Evolutionary conservation across 148 eudicot genomes (phyloP).

Genomic region (Rhododendron griersonianum): DNA sequence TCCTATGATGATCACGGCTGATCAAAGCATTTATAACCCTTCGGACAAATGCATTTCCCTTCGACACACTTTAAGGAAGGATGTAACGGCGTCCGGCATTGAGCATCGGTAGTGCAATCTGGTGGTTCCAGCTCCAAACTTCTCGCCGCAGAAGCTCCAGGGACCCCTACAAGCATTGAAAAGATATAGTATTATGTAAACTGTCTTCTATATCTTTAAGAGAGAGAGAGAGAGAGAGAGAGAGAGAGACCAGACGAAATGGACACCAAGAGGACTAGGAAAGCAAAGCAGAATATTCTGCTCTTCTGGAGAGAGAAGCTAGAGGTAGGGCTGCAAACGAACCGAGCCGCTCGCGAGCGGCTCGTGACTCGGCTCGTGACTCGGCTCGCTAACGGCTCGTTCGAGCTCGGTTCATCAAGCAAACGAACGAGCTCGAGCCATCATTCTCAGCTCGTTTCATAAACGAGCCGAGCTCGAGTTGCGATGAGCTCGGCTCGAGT

Average conservation of each 20-base stretch:
- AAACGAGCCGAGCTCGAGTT: too few species aligned
- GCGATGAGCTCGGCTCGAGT: too few species aligned
- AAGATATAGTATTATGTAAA: not conserved
- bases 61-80: not conserved
- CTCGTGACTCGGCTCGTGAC: too few species aligned
- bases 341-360: too few species aligned
- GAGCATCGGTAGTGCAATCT: not conserved
- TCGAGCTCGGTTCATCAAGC: too few species aligned
- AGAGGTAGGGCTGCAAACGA: too few species aligned
- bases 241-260: not conserved
- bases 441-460: too few species aligned
- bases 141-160: not conserved
- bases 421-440: too few species aligned
- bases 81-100: not conserved
- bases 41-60: not conserved
- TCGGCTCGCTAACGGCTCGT: too few species aligned
- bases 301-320: too few species aligned
- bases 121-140: not conserved
- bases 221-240: not conserved
- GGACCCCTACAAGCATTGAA: not conserved
- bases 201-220: too few species aligned
- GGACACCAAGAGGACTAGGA: not conserved
- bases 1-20: not conserved
- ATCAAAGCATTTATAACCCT: not conserved
- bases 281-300: not conserved